Evolutionary conservation across 306 rosid species (phyloP).

Genomic region (Quercus gilva): DNA sequence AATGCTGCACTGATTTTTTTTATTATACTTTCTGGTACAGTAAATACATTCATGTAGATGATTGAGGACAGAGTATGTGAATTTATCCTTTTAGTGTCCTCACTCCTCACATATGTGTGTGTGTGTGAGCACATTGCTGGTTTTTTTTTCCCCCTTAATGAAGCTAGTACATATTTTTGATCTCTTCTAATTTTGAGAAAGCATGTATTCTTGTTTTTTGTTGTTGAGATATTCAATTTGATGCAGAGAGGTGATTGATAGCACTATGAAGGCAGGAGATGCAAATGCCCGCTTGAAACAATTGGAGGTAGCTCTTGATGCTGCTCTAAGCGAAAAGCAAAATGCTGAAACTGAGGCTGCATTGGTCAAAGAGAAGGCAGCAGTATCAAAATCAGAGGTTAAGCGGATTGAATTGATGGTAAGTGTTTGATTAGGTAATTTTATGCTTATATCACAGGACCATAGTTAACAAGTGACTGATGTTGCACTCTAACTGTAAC

Average conservation of each 20-base stretch:
- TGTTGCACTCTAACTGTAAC: neutral
- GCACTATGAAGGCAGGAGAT: conserved; percentile 70
- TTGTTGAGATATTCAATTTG: conserved; percentile 30
- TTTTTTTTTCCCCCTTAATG: too few relatives aligned
- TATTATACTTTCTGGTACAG: neutral
- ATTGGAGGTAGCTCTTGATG: conserved; percentile 81
- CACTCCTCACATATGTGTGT: too few relatives aligned
- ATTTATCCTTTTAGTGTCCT: neutral
- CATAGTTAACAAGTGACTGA: neutral
- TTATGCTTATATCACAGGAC: neutral
- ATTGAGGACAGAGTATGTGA: neutral
- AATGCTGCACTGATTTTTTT: neutral
- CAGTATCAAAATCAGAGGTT: conserved; percentile 63
- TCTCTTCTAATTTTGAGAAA: conserved; percentile 1
- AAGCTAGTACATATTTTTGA: too few relatives aligned
- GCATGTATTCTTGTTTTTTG: neutral
- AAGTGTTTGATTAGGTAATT: conserved; percentile 36
- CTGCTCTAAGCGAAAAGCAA: conserved; percentile 57
- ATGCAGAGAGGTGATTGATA: conserved; percentile 75
- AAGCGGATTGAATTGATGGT: conserved; percentile 65
- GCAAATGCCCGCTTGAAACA: conserved; percentile 67
- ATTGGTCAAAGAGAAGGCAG: conserved; percentile 64
- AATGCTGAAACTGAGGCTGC: conserved; percentile 71
- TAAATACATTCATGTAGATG: neutral
- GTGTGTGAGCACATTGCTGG: too few relatives aligned